Evolutionary conservation across 2,329 filamentous ascomycete genomes (phyloP), one percentile per base, ranked within the genome.

Genomic region (Aspergillus fijiensis): DNA sequence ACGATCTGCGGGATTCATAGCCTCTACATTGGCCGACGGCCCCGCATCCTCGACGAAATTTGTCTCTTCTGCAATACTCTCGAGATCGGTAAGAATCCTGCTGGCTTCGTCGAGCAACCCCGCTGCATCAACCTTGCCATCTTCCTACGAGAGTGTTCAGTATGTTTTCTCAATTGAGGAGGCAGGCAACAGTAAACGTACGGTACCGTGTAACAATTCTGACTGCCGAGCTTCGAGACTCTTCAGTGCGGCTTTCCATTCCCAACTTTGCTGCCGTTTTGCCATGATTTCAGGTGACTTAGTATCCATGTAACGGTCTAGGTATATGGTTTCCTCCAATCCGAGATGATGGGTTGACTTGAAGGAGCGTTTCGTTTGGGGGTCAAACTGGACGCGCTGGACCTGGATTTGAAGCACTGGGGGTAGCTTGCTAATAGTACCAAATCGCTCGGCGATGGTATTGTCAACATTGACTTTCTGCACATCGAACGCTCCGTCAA

Each of bases 381-480:
- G 83, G 64, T 91, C 88, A 54, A 87, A 91, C 60, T 89, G 87
- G 4, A 90, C 88, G 5, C 95, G 87, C 71, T 96, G 92, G 33
- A 99, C 91, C 65, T 92, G 90, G 49, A 99, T 87, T 69, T 97
- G 93, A 19, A 98, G 80, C 33, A 99, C 85, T 0, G 93, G 92
- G 0, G 95, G 92, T 11, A 93, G 80, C n/a, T 83, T 82, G 63
- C 85, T 85, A 63, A 96, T 90, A 1, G 90, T 88, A 6, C 87
- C 87, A 73, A 89, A 94, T 60, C 85, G 81, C 75, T 82, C 78
- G 60, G 86, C 77, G 70, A 85, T 69, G 70, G 79, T 71, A n/a
- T 85, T 85, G 60, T 86, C 86, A 25, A 89, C 84, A 33, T 87
- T 87, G 31, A 94, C 85, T 29, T 87, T 84, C 67, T 95, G 89